A percentile compares a stretch with the other conserved stretches of the same genome.
Conservation (phyloP, 179 eudicot species). For the Patellifolia procumbens region DNA sequence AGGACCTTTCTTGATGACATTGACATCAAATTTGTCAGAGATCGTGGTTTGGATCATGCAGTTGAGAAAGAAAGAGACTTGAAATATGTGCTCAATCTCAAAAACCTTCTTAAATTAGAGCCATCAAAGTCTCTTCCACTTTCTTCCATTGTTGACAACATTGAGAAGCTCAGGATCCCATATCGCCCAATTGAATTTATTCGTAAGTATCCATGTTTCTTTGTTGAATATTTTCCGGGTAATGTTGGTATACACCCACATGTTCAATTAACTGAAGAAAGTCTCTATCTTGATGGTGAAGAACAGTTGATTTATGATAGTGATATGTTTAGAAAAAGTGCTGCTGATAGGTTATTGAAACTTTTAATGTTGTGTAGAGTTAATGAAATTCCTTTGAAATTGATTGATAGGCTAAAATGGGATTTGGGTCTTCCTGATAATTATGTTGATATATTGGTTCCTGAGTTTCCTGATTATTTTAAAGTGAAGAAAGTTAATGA, state of each 20-base stretch:
- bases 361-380: conserved; percentile 65
- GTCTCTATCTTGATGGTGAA: conserved; percentile 50
- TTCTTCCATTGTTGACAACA: conserved; percentile 48
- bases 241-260: conserved; percentile 60
- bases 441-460: conserved; percentile 47
- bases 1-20: conserved; percentile 57
- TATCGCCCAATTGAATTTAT: conserved; percentile 72
- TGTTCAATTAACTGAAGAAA: conserved; percentile 54
- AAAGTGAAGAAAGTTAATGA: conserved; percentile 34
- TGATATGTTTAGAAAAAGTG: conserved; percentile 40
- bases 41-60: conserved; percentile 64
- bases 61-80: conserved; percentile 70
- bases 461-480: conserved; percentile 79
- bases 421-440: conserved; percentile 77
- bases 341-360: conserved; percentile 62
- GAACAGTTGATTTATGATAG: conserved; percentile 56
- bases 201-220: conserved; percentile 63
- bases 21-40: conserved; percentile 63
- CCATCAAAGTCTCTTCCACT: conserved; percentile 67
- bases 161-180: conserved; percentile 47
- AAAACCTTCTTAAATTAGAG: conserved; percentile 56
- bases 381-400: conserved; percentile 53
- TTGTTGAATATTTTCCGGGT: conserved; percentile 56
- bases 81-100: conserved; percentile 50
- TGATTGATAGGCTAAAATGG: conserved; percentile 57